These are phyloP conservation scores for Pterulicium gracile DNA, from an alignment of 1,284 basidiomycete genomes.

Conservation along the genomic window DNA sequence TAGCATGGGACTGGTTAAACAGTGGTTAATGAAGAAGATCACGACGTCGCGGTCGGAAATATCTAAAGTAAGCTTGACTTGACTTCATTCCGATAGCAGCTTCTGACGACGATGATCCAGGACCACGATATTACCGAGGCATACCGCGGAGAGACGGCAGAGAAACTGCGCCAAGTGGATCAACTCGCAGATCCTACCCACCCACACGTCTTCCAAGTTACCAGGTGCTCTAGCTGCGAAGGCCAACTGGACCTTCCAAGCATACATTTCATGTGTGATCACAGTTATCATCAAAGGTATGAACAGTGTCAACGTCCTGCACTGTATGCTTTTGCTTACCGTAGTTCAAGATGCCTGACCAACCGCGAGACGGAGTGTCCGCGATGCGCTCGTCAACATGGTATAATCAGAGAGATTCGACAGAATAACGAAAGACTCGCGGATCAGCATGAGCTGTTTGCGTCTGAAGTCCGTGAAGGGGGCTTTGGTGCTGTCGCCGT, in stretches of 20 bases:
- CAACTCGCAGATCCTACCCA: slow-evolving; percentile 69
- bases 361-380: slow-evolving; percentile 88
- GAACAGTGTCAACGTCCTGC: slow-evolving; percentile 13
- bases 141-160: slow-evolving; percentile 78
- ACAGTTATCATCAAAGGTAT: slow-evolving; percentile 90
- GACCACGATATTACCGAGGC: slow-evolving; percentile 79
- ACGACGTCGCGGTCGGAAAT: slow-evolving; percentile 67
- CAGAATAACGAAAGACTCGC: slow-evolving; percentile 75
- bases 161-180: slow-evolving; percentile 73
- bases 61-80: slow-evolving; percentile 49
- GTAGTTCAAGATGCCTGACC: slow-evolving; percentile 69
- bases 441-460: slow-evolving; percentile 83
- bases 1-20: slow-evolving; percentile 83
- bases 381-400: slow-evolving; percentile 75
- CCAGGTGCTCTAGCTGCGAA: slow-evolving; percentile 80
- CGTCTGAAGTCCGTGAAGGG: slow-evolving; percentile 75
- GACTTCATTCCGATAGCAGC: slow-evolving; percentile 4
- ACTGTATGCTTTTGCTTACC: neutral
- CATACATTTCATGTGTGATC: slow-evolving; percentile 97
- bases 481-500: slow-evolving; percentile 77
- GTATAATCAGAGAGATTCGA: slow-evolving; percentile 82
- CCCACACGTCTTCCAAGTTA: slow-evolving; percentile 88
- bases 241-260: slow-evolving; percentile 87
- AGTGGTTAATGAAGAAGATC: slow-evolving; percentile 79
- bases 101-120: slow-evolving; percentile 25